These are phyloP conservation scores for Dothideomycetes sp. DNA, from an alignment of 2,329 filamentous ascomycete genomes.

Conservation along the genomic window DNA sequence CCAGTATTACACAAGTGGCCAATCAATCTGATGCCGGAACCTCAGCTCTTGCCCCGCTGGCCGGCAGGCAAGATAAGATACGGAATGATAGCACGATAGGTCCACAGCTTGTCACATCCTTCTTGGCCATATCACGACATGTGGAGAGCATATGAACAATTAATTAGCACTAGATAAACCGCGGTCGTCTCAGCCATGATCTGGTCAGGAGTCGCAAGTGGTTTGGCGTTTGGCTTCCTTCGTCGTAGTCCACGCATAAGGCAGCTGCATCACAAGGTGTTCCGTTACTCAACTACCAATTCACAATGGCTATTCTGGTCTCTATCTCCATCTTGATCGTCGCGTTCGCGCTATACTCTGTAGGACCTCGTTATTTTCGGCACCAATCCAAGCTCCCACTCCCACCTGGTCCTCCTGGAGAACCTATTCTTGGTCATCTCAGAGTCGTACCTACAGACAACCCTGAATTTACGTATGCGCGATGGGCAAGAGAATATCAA, in stretches of 20 bases:
- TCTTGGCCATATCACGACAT: background rate
- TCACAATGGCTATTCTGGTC: too few species aligned
- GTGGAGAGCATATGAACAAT: too few species aligned
- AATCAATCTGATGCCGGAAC: background rate
- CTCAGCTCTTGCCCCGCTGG: background rate
- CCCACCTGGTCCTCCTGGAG: constrained; percentile 15
- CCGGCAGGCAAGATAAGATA: background rate
- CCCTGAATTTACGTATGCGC: constrained; percentile 14
- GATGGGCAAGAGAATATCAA: constrained; percentile 12
- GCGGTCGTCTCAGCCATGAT: too few species aligned
- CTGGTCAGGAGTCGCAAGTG: too few species aligned
- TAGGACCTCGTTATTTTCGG: too few species aligned
- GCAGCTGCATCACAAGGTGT: too few species aligned
- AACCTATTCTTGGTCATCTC: constrained; percentile 16
- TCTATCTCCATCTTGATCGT: too few species aligned
- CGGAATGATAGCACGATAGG: background rate
- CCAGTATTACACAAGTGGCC: background rate
- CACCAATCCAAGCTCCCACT: constrained; percentile 9
- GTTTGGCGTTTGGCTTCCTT: too few species aligned
- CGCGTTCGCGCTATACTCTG: too few species aligned
- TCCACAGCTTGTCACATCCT: background rate
- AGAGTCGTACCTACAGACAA: constrained; percentile 13
- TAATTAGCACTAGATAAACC: too few species aligned
- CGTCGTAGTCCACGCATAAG: too few species aligned
- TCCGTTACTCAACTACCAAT: too few species aligned